Conservation (phyloP, 306 rosid species). For the Lathyrus aphaca region DNA sequence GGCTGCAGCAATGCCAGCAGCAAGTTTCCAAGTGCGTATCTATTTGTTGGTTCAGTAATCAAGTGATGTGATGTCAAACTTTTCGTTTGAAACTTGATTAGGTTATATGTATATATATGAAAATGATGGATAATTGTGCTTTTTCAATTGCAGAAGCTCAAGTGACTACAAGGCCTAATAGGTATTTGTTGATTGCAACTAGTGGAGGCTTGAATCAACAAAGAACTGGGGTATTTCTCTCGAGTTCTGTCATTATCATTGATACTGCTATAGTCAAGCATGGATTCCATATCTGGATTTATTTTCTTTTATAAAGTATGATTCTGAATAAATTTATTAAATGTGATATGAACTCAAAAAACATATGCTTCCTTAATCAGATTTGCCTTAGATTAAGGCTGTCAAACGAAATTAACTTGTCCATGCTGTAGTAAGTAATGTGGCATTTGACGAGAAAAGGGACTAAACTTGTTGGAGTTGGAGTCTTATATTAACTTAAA, state of each 20-base stretch:
- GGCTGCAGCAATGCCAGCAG: conserved; percentile 85
- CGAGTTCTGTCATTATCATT: conserved; percentile 25
- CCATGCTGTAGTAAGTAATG: conserved; percentile 3
- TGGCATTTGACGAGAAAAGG: conserved; percentile 23
- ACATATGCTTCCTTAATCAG: conserved; percentile 27
- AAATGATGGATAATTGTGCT: conserved; percentile 18
- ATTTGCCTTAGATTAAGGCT: conserved; percentile 5
- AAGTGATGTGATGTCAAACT: conserved; percentile 35
- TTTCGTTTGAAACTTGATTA: conserved; percentile 37
- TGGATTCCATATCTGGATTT: conserved; percentile 8
- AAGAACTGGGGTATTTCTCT: conserved; percentile 85
- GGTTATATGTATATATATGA: not conserved
- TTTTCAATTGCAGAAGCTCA: conserved; percentile 62
- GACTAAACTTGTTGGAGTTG: conserved; percentile 24
- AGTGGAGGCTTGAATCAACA: conserved; percentile 99
- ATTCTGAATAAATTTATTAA: not conserved
- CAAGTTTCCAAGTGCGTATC: conserved; percentile 76
- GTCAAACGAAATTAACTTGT: conserved; percentile 30
- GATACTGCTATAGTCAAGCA: conserved; percentile 1
- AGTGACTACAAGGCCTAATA: conserved; percentile 55
- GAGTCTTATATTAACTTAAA: conserved; percentile 27
- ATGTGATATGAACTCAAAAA: conserved; percentile 26
- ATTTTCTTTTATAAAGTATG: not conserved
- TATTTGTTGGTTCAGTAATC: conserved; percentile 37
- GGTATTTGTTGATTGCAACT: conserved; percentile 86